Evolutionary conservation across 345 rosid species (phyloP).

Genomic region (Erucastrum elatum): DNA sequence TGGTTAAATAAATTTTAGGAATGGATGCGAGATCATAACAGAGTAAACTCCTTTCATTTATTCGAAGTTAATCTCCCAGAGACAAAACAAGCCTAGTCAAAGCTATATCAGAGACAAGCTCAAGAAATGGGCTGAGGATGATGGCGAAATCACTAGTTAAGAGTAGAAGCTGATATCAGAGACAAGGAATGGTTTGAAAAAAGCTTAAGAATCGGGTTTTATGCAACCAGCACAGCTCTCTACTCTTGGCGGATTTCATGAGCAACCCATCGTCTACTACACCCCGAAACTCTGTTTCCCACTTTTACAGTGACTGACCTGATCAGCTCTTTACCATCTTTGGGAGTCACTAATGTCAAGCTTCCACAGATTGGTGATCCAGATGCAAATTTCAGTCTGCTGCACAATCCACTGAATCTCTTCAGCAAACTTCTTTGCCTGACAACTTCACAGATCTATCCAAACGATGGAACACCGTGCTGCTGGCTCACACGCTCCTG

Average conservation of each 20-base stretch:
- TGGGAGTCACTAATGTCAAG: constrained; percentile 72
- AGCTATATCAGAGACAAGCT: too few species aligned
- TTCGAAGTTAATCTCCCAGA: too few species aligned
- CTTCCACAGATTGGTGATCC: constrained; percentile 94
- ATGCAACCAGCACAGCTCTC: constrained; percentile 64
- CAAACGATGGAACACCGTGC: constrained; percentile 90
- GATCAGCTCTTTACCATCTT: constrained; percentile 72
- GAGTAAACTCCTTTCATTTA: too few species aligned
- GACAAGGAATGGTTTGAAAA: constrained; percentile 67
- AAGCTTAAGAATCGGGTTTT: constrained; percentile 75
- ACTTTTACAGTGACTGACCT: constrained; percentile 93
- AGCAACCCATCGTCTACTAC: constrained; percentile 76
- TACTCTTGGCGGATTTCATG: constrained; percentile 93
- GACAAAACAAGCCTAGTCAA: too few species aligned
- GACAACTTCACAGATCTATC: constrained; percentile 68
- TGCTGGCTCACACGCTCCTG: constrained; percentile 68
- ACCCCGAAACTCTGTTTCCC: constrained; percentile 63
- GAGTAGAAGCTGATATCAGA: constrained; percentile 73
- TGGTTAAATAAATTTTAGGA: too few species aligned
- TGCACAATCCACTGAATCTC: constrained; percentile 68
- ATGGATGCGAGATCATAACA: too few species aligned
- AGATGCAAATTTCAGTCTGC: constrained; percentile 82
- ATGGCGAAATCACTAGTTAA: too few species aligned
- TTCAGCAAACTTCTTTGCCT: constrained; percentile 79
- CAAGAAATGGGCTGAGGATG: too few species aligned